Percentiles rank a stretch among this genome's conserved stretches.
phyloP scores from a whole-genome alignment of 768 basidiomycete genomes.

The Termitomyces heimii region DNA sequence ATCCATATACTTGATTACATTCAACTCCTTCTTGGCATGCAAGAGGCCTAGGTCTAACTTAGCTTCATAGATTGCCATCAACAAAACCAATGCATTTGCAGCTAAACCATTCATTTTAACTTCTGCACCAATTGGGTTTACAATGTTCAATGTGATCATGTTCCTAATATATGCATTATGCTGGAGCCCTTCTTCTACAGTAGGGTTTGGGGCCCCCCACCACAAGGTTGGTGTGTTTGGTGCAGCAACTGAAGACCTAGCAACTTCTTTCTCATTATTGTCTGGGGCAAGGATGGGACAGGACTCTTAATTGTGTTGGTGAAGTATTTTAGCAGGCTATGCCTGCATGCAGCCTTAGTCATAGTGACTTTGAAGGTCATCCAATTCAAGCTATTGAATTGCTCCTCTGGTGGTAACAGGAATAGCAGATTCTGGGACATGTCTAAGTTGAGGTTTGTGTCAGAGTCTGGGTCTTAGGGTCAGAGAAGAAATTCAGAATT shows the following conservation, averaged over 20 bases:
- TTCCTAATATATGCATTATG: background rate
- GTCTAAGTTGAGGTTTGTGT: background rate
- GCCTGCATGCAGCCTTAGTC: background rate
- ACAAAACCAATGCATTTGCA: no score
- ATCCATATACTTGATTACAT: background rate
- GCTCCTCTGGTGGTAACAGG: background rate
- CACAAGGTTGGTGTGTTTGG: no score
- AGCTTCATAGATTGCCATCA: no score
- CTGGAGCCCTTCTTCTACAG: background rate
- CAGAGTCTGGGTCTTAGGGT: background rate
- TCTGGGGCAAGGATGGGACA: no score
- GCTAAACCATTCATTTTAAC: no score
- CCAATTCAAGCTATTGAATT: background rate
- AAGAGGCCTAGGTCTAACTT: no score
- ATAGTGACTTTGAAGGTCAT: background rate
- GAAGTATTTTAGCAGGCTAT: background rate
- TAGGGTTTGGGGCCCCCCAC: background rate
- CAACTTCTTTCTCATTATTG: no score
- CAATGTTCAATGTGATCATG: no score
- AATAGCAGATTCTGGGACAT: background rate
- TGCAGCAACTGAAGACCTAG: no score
- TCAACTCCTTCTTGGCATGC: no score
- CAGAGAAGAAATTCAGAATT: no score
- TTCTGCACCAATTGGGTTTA: no score
- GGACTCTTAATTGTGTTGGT: background rate